Conservation (phyloP, 768 basidiomycete genomes). For the Agaricus blazei region DNA sequence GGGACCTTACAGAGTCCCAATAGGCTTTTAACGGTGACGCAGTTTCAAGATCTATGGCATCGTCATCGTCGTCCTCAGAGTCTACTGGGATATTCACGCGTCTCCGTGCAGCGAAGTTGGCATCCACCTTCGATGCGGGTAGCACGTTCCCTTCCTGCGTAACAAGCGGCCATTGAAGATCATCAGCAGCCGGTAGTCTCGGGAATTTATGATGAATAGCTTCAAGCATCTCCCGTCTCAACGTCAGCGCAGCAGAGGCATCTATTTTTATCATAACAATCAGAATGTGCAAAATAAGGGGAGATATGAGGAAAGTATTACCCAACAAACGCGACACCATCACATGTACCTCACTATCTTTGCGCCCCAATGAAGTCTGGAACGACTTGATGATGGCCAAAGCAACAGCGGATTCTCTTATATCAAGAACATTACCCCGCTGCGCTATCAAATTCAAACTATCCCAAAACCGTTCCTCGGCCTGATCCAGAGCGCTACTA, state of each 20-base stretch:
- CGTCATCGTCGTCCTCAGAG: slow-evolving; percentile 34
- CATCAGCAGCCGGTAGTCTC: slow-evolving; percentile 39
- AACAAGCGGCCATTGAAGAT: slow-evolving; percentile 71
- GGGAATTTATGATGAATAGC: slow-evolving; percentile 70
- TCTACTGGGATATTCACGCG: slow-evolving; percentile 15
- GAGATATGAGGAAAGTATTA: slow-evolving; percentile 20
- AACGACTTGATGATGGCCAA: slow-evolving; percentile 69
- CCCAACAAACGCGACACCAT: slow-evolving; percentile 63
- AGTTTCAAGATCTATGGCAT: slow-evolving; percentile 14
- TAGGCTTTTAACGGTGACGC: slow-evolving; percentile 41
- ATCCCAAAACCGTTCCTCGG: slow-evolving; percentile 67
- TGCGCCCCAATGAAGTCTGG: slow-evolving; percentile 74
- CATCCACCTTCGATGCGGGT: slow-evolving; percentile 18
- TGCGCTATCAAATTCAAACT: slow-evolving; percentile 50
- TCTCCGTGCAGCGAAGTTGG: slow-evolving; percentile 5
- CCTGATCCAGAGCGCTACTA: slow-evolving; percentile 52
- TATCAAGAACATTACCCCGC: slow-evolving; percentile 61
- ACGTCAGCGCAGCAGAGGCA: slow-evolving; percentile 66
- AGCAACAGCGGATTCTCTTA: slow-evolving; percentile 71
- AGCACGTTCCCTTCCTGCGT: slow-evolving; percentile 37
- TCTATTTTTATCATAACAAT: slow-evolving; percentile 38
- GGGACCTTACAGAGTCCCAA: slow-evolving; percentile 55
- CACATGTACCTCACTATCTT: slow-evolving; percentile 40
- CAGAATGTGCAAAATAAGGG: neutral
- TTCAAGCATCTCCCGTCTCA: slow-evolving; percentile 84